Base-by-base conservation (phyloP, 768 basidiomycete species). In the Kwoniella sp. region DNA sequence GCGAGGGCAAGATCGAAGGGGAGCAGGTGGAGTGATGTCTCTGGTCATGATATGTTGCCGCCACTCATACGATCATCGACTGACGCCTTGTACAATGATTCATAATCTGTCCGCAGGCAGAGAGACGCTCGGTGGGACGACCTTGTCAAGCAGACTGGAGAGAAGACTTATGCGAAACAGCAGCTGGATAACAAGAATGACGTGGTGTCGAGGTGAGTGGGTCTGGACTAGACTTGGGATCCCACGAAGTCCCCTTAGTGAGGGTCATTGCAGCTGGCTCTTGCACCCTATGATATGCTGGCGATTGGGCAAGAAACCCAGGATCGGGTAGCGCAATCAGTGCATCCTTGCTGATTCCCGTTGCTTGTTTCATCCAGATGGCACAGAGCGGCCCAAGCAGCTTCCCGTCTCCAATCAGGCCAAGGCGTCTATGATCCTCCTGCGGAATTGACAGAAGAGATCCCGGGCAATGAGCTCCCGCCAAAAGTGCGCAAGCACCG, bases 181-280 rank as follows among this genome's bases (percentile, higher is more conserved):
- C 71, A 73, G 50, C 53, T 73, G 26, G 68, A 71, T n/a, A 74
- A 74, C 37, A 69, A 68, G 62, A 77, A 77, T 37, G 76, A 77
- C 55, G 72, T 74, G 20, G 55, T 53, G 30, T 71, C 73, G 9
- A 66, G 74, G 70, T 74, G 13, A 50, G 72, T 52, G 26, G 11
- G 13, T 55, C 22, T 50, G n/a, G n/a, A n/a, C n/a, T n/a, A n/a
- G n/a, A n/a, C n/a, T n/a, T n/a, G n/a, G n/a, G n/a, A n/a, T n/a
- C n/a, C n/a, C n/a, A n/a, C n/a, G n/a, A n/a, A n/a, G n/a, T n/a
- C n/a, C n/a, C n/a, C n/a, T n/a, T n/a, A n/a, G n/a, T n/a, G n/a
- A 29, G 15, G 26, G 30, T 53, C 38, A 41, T 9, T 41, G 9
- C 38, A 41, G 9, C 38, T 41, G 38, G 11, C 11, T 41, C 38